Conservation (phyloP, 179 eudicot species). For the Pouteria campechiana region DNA sequence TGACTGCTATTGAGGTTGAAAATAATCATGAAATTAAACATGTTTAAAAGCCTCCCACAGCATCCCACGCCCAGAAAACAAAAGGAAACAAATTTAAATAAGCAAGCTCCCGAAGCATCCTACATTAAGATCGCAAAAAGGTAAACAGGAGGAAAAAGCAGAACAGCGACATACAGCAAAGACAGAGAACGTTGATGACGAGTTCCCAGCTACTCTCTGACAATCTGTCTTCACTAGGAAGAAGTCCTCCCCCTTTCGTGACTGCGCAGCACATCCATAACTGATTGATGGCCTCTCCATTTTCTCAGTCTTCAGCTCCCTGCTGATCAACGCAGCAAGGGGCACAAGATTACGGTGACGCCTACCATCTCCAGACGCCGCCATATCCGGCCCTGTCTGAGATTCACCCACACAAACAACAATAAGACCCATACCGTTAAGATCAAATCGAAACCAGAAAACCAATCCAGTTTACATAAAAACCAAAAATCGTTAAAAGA, state of each 20-base stretch:
- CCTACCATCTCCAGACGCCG: slow-evolving; percentile 59
- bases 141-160: not conserved
- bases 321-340: slow-evolving; percentile 58
- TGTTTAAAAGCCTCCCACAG: no score
- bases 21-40: no score
- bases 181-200: slow-evolving; percentile 58
- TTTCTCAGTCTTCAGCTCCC: slow-evolving; percentile 65
- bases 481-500: no score
- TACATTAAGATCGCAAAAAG: not conserved
- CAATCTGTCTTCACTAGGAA: slow-evolving; percentile 69
- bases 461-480: no score
- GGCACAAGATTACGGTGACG: slow-evolving; percentile 56
- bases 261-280: slow-evolving; percentile 63
- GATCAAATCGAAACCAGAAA: no score
- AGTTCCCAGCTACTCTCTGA: slow-evolving; percentile 58
- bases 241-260: slow-evolving; percentile 80
- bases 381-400: no score
- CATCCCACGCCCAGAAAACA: not conserved
- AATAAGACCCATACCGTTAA: no score
- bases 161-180: slow-evolving; percentile 47
- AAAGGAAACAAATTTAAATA: not conserved
- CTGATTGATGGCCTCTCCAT: slow-evolving; percentile 70
- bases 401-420: no score
- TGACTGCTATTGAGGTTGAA: no score
- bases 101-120: no score